Evolutionary conservation across 768 basidiomycete species (phyloP), one percentile per base, ranked within the genome.

Genomic region (Panus rudis): DNA sequence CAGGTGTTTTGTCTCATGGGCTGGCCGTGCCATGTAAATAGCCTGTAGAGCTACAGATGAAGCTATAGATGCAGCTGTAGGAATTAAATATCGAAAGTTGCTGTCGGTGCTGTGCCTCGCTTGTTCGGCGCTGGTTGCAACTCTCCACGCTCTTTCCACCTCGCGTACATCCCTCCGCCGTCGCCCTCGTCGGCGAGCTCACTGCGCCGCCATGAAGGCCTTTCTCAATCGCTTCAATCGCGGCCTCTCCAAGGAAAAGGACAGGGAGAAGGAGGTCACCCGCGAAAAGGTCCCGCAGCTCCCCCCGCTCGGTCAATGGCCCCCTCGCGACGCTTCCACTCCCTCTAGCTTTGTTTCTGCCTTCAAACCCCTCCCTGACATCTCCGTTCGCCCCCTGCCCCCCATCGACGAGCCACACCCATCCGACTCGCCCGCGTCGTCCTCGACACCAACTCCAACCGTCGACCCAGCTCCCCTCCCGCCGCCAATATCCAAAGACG

Each of bases 201-300:
- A 44, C 37, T 37, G 27, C 39, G 19, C 16, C 42, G 48, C 62
- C 62, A 91, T 91, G 87, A 90, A 88, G 73, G 87, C 88, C 33
- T 83, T 90, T 54, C 76, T 90, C 63, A 75, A 76, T 59, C 78
- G 86, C 57, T 67, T 90, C 53, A 85, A 86, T 58, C 64, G 80
- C 54, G 73, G 69, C 46, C 73, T 69, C 52, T 63, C 71, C 57
- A 84, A 79, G 63, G 76, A 83, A 55, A 84, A 77, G 64, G 77
- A 81, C 56, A 76, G 70, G 55, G 76, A 77, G 27, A 66, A 59
- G 43, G 61, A 70, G 28, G 64, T 59, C 25, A 52, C 58, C 7
- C 79, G 75, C 64, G 80, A 82, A 66, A 82, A 81, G 64, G 75
- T 84, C 52, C 55, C 65, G 0, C 65, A 66, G 32, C 62, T 75